These are phyloP conservation scores for Amphirosellinia nigrospora DNA, from an alignment of 495 filamentous ascomycete species.

Conservation along the genomic window DNA sequence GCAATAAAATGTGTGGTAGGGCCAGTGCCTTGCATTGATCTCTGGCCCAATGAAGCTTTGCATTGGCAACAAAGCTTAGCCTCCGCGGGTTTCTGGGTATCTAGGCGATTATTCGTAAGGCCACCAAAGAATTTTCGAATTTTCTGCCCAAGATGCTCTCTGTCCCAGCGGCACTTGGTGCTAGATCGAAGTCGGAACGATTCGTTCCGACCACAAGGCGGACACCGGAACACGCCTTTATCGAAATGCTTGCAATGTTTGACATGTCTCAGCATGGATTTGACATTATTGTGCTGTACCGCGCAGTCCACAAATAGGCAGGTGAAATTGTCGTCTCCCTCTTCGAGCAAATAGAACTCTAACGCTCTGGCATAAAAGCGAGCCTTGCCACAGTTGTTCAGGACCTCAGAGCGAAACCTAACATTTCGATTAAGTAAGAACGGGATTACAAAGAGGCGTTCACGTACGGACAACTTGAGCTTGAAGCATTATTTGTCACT, in stretches of 20 bases:
- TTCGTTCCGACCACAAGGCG: slow-evolving; percentile 16
- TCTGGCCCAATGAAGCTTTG: background rate
- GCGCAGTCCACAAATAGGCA: slow-evolving; percentile 30
- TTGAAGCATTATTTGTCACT: background rate
- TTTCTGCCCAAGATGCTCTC: slow-evolving; percentile 20
- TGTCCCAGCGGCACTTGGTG: slow-evolving; percentile 26
- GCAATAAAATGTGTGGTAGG: background rate
- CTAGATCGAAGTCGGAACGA: slow-evolving; percentile 16
- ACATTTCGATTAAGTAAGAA: background rate
- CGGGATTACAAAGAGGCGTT: background rate
- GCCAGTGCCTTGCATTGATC: background rate
- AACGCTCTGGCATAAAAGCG: slow-evolving; percentile 26
- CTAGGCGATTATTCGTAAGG: background rate
- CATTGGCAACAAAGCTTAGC: background rate
- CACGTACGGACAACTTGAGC: slow-evolving; percentile 6
- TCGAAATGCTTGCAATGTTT: slow-evolving; percentile 25
- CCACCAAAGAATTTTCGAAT: slow-evolving; percentile 9
- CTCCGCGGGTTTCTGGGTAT: background rate
- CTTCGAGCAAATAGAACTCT: slow-evolving; percentile 25
- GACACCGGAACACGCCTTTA: slow-evolving; percentile 25
- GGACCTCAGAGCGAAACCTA: slow-evolving; percentile 16
- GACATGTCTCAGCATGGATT: slow-evolving; percentile 32
- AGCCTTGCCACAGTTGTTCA: slow-evolving; percentile 27
- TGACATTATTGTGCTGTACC: background rate
- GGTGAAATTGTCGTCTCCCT: background rate